Percentiles rank a stretch among this genome's conserved stretches.
Evolutionary conservation across 1,284 basidiomycete species (phyloP).

Genomic region (Dichomitus squalens): DNA sequence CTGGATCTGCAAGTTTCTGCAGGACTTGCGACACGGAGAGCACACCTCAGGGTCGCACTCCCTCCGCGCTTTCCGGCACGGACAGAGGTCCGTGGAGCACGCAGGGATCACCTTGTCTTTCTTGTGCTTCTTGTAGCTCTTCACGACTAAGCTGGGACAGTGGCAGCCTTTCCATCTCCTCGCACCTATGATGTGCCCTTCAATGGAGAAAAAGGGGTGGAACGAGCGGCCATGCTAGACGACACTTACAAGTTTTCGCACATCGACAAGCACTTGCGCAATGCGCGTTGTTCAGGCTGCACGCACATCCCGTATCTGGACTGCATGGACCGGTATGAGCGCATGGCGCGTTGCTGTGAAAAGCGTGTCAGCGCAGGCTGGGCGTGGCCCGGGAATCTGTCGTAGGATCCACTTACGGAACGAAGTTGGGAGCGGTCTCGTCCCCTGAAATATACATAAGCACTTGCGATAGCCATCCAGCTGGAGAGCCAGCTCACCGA

Average conservation of each 20-base stretch:
- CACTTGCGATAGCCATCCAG: too few relatives aligned
- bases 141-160: constrained; percentile 30
- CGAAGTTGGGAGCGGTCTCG: constrained; percentile 1
- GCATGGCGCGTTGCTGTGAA: constrained; percentile 38
- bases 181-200: constrained; percentile 32
- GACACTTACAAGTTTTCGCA: constrained; percentile 37
- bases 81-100: constrained; percentile 42
- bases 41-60: constrained; percentile 58
- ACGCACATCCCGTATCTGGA: constrained; percentile 37
- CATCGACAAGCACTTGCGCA: constrained; percentile 46
- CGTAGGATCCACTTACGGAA: constrained; percentile 7
- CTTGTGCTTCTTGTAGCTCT: constrained; percentile 13
- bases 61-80: constrained; percentile 43
- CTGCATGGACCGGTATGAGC: constrained; percentile 48
- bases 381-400: too few relatives aligned
- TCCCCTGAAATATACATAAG: not conserved
- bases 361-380: not conserved
- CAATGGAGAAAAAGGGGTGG: too few relatives aligned
- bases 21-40: constrained; percentile 37
- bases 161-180: constrained; percentile 48
- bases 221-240: not conserved
- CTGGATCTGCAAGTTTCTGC: constrained; percentile 48
- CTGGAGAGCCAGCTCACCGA: not conserved
- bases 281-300: constrained; percentile 38
- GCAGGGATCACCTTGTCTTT: not conserved